Evolutionary conservation across 257 asterid genomes (phyloP).

Genomic region (Solanum pimpinellifolium): DNA sequence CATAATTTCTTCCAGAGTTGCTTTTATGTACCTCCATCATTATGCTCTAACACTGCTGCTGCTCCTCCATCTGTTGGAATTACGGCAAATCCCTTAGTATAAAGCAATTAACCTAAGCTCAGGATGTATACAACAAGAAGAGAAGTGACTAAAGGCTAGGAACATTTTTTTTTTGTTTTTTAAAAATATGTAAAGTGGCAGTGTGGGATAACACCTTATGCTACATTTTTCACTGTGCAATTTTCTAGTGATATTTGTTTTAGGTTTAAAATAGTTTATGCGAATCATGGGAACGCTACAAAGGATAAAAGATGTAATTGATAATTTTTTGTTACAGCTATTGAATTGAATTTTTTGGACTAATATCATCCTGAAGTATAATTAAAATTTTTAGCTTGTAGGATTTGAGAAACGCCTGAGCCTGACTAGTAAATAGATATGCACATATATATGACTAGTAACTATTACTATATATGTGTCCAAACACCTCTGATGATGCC

Average conservation of each 20-base stretch:
- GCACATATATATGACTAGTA: not conserved
- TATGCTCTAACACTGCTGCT: conserved; percentile 33
- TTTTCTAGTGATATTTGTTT: not conserved
- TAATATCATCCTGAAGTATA: not conserved
- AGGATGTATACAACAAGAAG: not conserved
- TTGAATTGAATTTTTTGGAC: no score
- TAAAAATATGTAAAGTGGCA: no score
- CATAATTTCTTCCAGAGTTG: conserved; percentile 67
- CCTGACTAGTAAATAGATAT: not conserved
- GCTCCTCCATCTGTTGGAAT: conserved; percentile 37
- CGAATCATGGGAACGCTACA: not conserved
- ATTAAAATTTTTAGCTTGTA: not conserved
- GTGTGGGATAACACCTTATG: no score
- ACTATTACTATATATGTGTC: not conserved
- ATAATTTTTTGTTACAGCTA: not conserved
- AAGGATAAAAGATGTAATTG: not conserved
- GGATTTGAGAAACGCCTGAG: not conserved
- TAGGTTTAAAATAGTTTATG: not conserved
- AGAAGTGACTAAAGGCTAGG: not conserved
- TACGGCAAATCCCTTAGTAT: not conserved
- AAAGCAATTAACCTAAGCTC: not conserved
- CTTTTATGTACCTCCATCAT: conserved; percentile 43
- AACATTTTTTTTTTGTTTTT: no score
- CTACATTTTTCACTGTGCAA: no score
- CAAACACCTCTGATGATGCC: not conserved